Evolutionary conservation across 1,139 yeast genomes (phyloP).

Genomic region (Candida gigantensis): DNA sequence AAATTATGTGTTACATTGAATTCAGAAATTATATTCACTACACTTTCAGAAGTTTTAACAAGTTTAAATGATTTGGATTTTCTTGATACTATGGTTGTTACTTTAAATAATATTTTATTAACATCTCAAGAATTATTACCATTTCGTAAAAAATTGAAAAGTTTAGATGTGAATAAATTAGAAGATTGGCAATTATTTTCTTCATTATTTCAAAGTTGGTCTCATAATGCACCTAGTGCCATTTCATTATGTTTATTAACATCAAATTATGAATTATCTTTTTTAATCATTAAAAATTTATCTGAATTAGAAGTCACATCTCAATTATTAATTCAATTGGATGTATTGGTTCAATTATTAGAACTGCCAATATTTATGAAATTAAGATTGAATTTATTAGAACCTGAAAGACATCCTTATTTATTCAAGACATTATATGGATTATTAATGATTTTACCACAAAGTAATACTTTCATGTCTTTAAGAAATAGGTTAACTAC

Average conservation of each 20-base stretch:
- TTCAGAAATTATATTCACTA: constrained; percentile 80
- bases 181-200: constrained; percentile 78
- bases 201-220: constrained; percentile 85
- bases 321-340: constrained; percentile 72
- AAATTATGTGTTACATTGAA: constrained; percentile 80
- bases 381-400: constrained; percentile 80
- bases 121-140: constrained; percentile 80
- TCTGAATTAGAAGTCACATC: constrained; percentile 77
- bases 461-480: constrained; percentile 86
- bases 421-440: constrained; percentile 90
- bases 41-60: constrained; percentile 75
- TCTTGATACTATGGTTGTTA: constrained; percentile 79
- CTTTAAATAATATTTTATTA: constrained; percentile 82
- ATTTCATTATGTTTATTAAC: constrained; percentile 83
- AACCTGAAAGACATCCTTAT: constrained; percentile 81
- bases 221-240: constrained; percentile 88
- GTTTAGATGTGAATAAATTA: constrained; percentile 41
- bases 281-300: constrained; percentile 69
- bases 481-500: constrained; percentile 66
- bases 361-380: constrained; percentile 87
- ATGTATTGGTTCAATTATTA: constrained; percentile 74
- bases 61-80: constrained; percentile 68
- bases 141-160: constrained; percentile 66
- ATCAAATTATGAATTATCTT: constrained; percentile 88
- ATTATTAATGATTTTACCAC: constrained; percentile 90